Evolutionary conservation across 2,329 filamentous ascomycete genomes (phyloP), one percentile per base, ranked within the genome.

Genomic region (Fusarium brachygibbosum): DNA sequence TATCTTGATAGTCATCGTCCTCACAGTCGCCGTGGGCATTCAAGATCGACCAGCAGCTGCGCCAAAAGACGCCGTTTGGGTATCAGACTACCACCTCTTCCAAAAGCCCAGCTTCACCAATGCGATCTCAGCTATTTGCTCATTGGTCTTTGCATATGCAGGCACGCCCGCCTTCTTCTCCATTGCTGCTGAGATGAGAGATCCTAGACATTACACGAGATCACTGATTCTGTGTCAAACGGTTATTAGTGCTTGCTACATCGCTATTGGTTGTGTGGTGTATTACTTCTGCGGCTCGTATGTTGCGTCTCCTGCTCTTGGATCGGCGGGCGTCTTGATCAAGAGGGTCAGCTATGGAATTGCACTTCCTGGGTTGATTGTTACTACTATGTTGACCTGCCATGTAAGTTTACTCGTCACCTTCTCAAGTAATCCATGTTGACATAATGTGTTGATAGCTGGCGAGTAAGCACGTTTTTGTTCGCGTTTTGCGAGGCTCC

Each of bases 221-320:
- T 57, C 71, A 1, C 55, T 79, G 4, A 32, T 78, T 8, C 46
- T 77, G 6, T 76, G 73, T 58, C 75, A 68, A 68, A 69, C n/a
- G 54, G 75, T 64, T 0, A 71, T 81, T 1, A 72, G 78, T 3
- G 44, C 77, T 5, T 78, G 77, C 17, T 80, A 80, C 9, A 38
- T 77, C 8, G 62, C 75, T 4, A 76, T 82, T 7, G 75, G 75
- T 5, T 67, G 76, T 1, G 80, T 84, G 0, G 79, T 85, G 3
- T 85, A 85, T 74, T 79, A 80, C 50, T 84, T 76, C 68, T 83
- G 81, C 63, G 83, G 83, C 0, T 81, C 80, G 0, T 84, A 80
- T 55, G 81, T 85, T 4, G 80, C 82, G 0, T 83, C 82, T 0
- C 83, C 83, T 0, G 82, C 83, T 9, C 78, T 85, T 6, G 83